phyloP scores from a whole-genome alignment of 345 rosid genomes.

The Citrus trifoliata region DNA sequence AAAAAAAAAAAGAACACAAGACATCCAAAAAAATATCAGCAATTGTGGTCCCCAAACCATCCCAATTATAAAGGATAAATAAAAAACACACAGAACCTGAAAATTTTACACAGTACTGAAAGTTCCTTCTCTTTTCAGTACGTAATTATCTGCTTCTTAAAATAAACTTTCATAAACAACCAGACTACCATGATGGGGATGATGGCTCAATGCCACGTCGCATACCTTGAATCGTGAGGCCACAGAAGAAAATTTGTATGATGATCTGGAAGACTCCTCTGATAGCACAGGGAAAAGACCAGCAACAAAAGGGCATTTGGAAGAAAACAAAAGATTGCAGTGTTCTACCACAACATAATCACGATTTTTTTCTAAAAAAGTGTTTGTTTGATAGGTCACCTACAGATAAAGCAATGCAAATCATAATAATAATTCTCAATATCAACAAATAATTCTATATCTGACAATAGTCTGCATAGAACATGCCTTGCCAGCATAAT shows the following conservation, averaged over 20 bases:
- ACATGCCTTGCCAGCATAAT: slow-evolving; percentile 99
- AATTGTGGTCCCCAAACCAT: neutral
- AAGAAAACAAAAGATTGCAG: slow-evolving; percentile 85
- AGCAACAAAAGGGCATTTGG: slow-evolving; percentile 76
- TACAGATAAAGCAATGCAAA: slow-evolving; percentile 31
- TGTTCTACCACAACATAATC: slow-evolving; percentile 95
- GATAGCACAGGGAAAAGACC: slow-evolving; percentile 67
- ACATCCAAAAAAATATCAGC: neutral
- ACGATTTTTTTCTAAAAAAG: slow-evolving; percentile 93
- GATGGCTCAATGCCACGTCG: neutral
- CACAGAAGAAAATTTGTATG: slow-evolving; percentile 97
- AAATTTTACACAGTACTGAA: neutral
- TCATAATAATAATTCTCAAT: slow-evolving; percentile 1
- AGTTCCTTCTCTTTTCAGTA: neutral
- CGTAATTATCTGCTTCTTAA: neutral
- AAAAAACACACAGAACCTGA: neutral
- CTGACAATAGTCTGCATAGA: slow-evolving; percentile 9
- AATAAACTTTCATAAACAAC: neutral
- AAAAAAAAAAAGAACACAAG: neutral
- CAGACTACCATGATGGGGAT: neutral
- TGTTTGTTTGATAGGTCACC: slow-evolving; percentile 90
- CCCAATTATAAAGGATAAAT: neutral
- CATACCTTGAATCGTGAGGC: slow-evolving; percentile 91
- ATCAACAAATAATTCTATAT: slow-evolving; percentile 5
- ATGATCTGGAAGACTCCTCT: slow-evolving; percentile 81